A percentile compares a stretch with the other conserved stretches of the same genome.
Evolutionary conservation across 1,284 basidiomycete species (phyloP).

Genomic region (Ustilago xerochloae): DNA sequence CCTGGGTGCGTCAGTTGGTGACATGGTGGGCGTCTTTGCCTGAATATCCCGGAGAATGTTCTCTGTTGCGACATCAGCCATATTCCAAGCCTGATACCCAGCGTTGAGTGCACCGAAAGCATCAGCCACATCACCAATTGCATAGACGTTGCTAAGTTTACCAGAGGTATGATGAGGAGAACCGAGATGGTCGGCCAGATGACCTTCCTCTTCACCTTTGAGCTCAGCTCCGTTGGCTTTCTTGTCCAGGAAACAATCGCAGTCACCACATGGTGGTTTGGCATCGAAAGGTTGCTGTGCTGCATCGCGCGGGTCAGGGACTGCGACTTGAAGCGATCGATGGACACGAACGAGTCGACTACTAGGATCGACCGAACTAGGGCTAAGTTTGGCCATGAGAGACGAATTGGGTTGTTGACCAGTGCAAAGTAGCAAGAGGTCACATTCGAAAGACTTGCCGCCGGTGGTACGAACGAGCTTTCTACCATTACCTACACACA

Average conservation of each 20-base stretch:
- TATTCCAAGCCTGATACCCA: slow-evolving; percentile 67
- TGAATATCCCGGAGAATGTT: slow-evolving; percentile 63
- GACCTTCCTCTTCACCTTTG: slow-evolving; percentile 16
- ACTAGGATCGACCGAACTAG: slow-evolving; percentile 57
- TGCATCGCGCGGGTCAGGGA: slow-evolving; percentile 55
- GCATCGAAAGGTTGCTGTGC: slow-evolving; percentile 57
- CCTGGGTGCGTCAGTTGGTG: background rate
- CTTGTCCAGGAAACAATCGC: slow-evolving; percentile 67
- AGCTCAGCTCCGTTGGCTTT: slow-evolving; percentile 49
- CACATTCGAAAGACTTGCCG: slow-evolving; percentile 61
- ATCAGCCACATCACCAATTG: slow-evolving; percentile 66
- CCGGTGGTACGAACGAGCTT: slow-evolving; percentile 64
- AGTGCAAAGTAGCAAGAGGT: slow-evolving; percentile 65
- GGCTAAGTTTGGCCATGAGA: slow-evolving; percentile 62
- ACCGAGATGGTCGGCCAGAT: slow-evolving; percentile 22
- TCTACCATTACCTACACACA: slow-evolving; percentile 52
- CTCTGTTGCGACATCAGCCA: slow-evolving; percentile 65
- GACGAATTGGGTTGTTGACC: slow-evolving; percentile 66
- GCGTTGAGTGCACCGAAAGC: slow-evolving; percentile 67
- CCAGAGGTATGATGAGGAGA: slow-evolving; percentile 20
- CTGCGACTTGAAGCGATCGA: slow-evolving; percentile 61
- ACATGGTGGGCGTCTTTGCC: slow-evolving; percentile 12
- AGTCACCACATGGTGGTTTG: slow-evolving; percentile 63
- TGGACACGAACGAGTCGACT: slow-evolving; percentile 59
- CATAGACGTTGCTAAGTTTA: slow-evolving; percentile 59